These are phyloP conservation scores for Tetracentron sinense DNA, from an alignment of 164 flowering plant genomes.

Conservation along the genomic window DNA sequence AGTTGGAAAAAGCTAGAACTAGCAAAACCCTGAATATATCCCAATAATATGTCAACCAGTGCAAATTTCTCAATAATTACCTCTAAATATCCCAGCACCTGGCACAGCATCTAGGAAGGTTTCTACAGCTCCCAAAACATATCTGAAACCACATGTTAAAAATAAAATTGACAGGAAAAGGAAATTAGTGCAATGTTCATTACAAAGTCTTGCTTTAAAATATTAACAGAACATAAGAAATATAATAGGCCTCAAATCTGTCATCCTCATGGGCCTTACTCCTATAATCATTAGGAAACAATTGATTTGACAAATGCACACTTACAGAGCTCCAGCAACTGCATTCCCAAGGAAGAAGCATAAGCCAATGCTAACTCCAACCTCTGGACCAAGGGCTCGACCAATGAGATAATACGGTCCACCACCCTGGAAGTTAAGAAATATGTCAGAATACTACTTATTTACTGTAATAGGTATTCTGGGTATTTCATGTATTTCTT, in stretches of 20 bases:
- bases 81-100: slow-evolving; percentile 85
- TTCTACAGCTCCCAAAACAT: slow-evolving; percentile 99
- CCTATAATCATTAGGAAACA: not conserved
- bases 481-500: no score
- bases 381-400: slow-evolving; percentile 99
- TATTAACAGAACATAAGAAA: no score
- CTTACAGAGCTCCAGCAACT: slow-evolving; percentile 97
- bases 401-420: slow-evolving; percentile 99
- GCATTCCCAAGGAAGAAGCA: slow-evolving; percentile 99
- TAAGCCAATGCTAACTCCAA: slow-evolving; percentile 98
- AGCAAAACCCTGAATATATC: no score
- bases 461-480: no score
- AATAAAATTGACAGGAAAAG: not conserved
- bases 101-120: slow-evolving; percentile 94
- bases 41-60: not conserved
- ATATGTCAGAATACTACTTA: no score
- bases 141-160: slow-evolving; percentile 62
- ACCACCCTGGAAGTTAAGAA: slow-evolving; percentile 77
- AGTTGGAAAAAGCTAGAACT: not conserved
- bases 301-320: slow-evolving; percentile 10
- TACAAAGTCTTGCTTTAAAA: not conserved
- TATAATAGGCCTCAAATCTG: no score
- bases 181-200: not conserved
- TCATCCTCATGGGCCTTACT: not conserved
- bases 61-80: slow-evolving; percentile 34